Percentiles rank a stretch among this genome's conserved stretches.
Evolutionary conservation across 768 basidiomycete species (phyloP).

Genomic region (Russula lepida): DNA sequence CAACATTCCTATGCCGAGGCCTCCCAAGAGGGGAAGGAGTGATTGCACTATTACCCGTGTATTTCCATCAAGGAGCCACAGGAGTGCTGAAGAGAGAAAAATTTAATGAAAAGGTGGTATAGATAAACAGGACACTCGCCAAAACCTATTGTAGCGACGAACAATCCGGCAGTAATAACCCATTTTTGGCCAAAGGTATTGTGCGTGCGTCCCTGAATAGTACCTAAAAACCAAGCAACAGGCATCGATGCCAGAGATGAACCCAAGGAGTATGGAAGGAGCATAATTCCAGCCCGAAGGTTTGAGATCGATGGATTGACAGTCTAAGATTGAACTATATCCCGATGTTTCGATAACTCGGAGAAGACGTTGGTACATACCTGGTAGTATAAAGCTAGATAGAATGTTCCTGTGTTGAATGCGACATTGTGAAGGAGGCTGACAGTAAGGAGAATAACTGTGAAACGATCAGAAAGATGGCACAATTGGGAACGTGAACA

Average conservation of each 20-base stretch:
- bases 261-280: constrained; percentile 80
- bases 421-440: constrained; percentile 77
- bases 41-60: constrained; percentile 39
- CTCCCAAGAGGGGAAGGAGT: constrained; percentile 60
- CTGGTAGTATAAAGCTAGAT: constrained; percentile 78
- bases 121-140: constrained; percentile 35
- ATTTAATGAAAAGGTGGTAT: neutral
- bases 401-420: constrained; percentile 81
- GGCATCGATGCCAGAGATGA: constrained; percentile 81
- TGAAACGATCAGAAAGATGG: constrained; percentile 13
- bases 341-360: neutral
- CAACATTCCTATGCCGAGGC: constrained; percentile 72
- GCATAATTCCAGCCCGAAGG: constrained; percentile 59
- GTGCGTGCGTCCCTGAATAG: constrained; percentile 47
- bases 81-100: constrained; percentile 41
- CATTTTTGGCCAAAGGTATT: constrained; percentile 59
- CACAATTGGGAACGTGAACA: constrained; percentile 19
- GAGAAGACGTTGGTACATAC: constrained; percentile 30
- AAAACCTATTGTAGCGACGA: constrained; percentile 63
- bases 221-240: constrained; percentile 74
- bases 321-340: constrained; percentile 36
- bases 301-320: constrained; percentile 59
- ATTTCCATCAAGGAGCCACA: constrained; percentile 51
- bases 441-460: constrained; percentile 58
- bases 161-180: constrained; percentile 53